phyloP scores from a whole-genome alignment of 2,329 filamentous ascomycete genomes.

The Botrytis paeoniae region DNA sequence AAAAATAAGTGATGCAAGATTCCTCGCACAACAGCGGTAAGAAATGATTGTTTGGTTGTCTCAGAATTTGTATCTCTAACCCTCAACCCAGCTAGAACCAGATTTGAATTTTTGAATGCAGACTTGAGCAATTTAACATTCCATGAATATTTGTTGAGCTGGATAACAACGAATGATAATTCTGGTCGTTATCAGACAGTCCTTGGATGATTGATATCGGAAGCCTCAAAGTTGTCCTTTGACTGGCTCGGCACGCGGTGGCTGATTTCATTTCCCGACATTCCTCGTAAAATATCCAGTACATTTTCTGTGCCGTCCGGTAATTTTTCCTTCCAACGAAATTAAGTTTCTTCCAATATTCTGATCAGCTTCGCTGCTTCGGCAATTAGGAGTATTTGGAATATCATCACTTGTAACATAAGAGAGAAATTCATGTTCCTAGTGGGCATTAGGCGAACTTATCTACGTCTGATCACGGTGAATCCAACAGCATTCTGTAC shows the following conservation, averaged over 20 bases:
- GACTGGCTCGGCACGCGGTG: slow-evolving; percentile 3
- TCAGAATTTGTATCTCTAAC: background rate
- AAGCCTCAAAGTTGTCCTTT: background rate
- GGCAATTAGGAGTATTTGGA: slow-evolving; percentile 1
- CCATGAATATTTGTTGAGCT: background rate
- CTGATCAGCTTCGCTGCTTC: slow-evolving; percentile 8
- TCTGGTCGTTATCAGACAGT: slow-evolving; percentile 1
- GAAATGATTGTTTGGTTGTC: slow-evolving; percentile 18
- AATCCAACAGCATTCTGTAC: background rate
- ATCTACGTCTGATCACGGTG: background rate
- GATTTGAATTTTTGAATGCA: background rate
- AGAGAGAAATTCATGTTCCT: slow-evolving; percentile 6
- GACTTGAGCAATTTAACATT: slow-evolving; percentile 3
- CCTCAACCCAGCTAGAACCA: slow-evolving; percentile 9
- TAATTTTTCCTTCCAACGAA: background rate
- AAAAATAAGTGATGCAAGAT: slow-evolving; percentile 13
- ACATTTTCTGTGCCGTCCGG: background rate
- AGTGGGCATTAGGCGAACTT: background rate
- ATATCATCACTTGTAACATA: slow-evolving; percentile 6
- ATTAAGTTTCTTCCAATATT: background rate
- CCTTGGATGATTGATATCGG: background rate
- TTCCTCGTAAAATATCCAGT: slow-evolving; percentile 9
- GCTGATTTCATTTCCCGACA: background rate
- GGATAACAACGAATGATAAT: slow-evolving; percentile 2
- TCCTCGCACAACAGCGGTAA: slow-evolving; percentile 19